Conservation (phyloP, 225 moss, liverwort and hornwort genomes). For the Neckera pumila region DNA sequence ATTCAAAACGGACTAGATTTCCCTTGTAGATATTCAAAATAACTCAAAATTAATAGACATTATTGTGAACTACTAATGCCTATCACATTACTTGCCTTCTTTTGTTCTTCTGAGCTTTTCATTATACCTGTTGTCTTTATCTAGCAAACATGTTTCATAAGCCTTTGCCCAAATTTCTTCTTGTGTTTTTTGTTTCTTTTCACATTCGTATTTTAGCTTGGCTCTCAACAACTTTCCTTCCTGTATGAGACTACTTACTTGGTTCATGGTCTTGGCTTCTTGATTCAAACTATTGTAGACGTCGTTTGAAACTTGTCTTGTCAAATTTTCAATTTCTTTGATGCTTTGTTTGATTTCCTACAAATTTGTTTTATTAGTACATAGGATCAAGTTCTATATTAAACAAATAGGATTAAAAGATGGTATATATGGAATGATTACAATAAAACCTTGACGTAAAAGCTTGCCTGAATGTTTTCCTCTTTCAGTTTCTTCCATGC, state of each 20-base stretch:
- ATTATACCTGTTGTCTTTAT: neutral
- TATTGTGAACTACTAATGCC: neutral
- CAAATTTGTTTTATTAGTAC: neutral
- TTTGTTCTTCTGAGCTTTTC: neutral
- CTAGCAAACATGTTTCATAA: neutral
- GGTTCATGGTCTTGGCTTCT: neutral
- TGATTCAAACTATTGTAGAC: neutral
- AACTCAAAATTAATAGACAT: neutral
- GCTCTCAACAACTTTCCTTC: slow-evolving; percentile 3
- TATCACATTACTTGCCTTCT: neutral
- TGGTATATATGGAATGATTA: no score
- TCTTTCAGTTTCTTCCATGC: neutral
- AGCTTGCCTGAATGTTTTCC: neutral
- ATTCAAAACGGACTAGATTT: neutral
- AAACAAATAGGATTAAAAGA: neutral
- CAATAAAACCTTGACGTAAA: neutral
- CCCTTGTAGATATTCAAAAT: neutral
- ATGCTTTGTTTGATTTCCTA: neutral
- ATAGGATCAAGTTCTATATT: no score
- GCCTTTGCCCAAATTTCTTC: slow-evolving; percentile 9
- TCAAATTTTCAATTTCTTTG: neutral
- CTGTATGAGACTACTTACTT: neutral
- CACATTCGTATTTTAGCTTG: neutral
- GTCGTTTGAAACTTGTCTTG: neutral
- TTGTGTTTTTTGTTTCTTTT: neutral